These are phyloP conservation scores for Mycena vitilis DNA, from an alignment of 768 basidiomycete genomes.

Conservation along the genomic window DNA sequence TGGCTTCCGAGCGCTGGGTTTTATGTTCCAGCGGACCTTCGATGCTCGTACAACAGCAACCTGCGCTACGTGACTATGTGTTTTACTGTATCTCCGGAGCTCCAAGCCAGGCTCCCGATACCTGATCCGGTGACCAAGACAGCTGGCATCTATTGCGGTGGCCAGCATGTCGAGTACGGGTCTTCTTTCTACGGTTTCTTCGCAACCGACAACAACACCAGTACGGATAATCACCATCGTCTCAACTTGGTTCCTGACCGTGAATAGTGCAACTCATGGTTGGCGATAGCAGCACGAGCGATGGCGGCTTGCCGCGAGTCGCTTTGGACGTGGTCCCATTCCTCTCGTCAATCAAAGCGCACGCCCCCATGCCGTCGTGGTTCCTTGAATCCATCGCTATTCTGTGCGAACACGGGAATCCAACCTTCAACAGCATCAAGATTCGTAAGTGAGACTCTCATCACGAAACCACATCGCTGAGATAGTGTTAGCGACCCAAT, in stretches of 20 bases:
- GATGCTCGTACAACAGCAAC: conserved; percentile 36
- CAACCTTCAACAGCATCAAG: conserved; percentile 16
- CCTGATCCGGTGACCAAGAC: conserved; percentile 25
- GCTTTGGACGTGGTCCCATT: conserved; percentile 13
- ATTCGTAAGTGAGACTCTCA: conserved; percentile 7
- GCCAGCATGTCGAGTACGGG: conserved; percentile 7
- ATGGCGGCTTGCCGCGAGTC: conserved; percentile 4
- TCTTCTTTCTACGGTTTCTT: conserved; percentile 8
- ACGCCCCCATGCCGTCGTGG: conserved; percentile 10
- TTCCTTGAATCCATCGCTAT: conserved; percentile 23
- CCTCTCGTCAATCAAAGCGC: too few species aligned
- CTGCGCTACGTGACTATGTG: conserved; percentile 33
- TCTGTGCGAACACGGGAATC: conserved; percentile 9
- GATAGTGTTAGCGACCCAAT: conserved; percentile 25
- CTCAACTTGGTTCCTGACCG: too few species aligned
- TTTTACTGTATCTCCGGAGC: conserved; percentile 34
- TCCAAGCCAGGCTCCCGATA: conserved; percentile 30
- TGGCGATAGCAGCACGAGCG: conserved; percentile 9
- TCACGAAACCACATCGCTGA: background rate
- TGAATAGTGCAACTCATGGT: conserved; percentile 18
- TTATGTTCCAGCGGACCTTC: conserved; percentile 8
- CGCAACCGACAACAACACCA: conserved; percentile 21
- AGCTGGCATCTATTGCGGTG: conserved; percentile 12
- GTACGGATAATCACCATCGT: too few species aligned
- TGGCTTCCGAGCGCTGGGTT: conserved; percentile 31